Evolutionary conservation across 2,329 filamentous ascomycete genomes (phyloP), one percentile per base, ranked within the genome.

Genomic region (Arthroderma uncinatum): DNA sequence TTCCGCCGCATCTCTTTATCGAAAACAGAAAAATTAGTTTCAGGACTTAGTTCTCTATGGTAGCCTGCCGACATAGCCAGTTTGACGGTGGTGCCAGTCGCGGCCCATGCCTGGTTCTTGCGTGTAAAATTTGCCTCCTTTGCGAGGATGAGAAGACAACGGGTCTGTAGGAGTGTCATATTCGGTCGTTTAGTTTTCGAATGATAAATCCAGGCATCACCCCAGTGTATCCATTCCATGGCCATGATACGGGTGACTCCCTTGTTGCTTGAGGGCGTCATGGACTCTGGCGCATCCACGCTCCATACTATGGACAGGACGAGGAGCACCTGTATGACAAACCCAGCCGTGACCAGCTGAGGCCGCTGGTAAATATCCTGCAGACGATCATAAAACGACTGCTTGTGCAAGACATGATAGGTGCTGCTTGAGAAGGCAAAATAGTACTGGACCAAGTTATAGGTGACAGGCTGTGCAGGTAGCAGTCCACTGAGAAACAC

Each of bases 131-230:
- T 78, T 2, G 70, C 71, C 39, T 77, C 74, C 57, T 76, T 77
- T 0, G 79, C 76, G 5, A 80, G 68, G 4, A 79, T 65, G 9
- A 78, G 65, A 21, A 82, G 66, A 55, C 79, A 77, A 12, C 77
- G 73, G 2, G 80, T 67, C 34, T 81, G 79, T 40, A 81, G 74
- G 57, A 76, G 72, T 1, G 65, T 67, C 1, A 79, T 68, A 1
- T 76, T 77, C 2, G 78, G 73, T 14, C 79, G 76, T 64, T 82
- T 82, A 44, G 78, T 74, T 48, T 74, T 82, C 0, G 90, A 87
- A 66, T 92, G 86, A 65, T 94, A 88, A 40, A 97, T 77, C 59
- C 96, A 86, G 1, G 84, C 83, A 68, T 96, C 92, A 2, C 90
- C 89, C 84, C 97, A 94, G 53, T 85, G 82, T 58, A 97, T 88